Base-by-base conservation (phyloP, 1,139 yeast genomes). In the Debaryomyces sp. region DNA sequence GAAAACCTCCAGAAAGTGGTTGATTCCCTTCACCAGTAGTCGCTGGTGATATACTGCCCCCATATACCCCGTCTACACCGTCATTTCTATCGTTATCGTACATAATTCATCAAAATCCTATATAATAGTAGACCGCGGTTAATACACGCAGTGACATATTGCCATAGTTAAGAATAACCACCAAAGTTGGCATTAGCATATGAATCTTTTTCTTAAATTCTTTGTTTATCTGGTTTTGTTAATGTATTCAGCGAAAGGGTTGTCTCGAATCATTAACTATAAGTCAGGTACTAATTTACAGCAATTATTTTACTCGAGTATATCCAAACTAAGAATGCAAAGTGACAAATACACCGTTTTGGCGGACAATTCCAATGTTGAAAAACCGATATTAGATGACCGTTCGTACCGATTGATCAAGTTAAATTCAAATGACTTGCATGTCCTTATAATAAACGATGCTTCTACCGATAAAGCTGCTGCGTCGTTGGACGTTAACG, bases 401-500 rank as follows among this genome's bases (percentile, higher is more conserved):
- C 76, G 97, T 48, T 66, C 75, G 30, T 94, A 94, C 64, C 77
- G 92, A 32, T 73, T 85, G 46, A 70, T 94, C 55, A 73, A 78
- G 51, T 76, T 94, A 40, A 58, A 61, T 15, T 68, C 80, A 6
- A 94, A 94, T 63, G 78, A 82, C 10, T 73, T 94, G 40, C 84
- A 82, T 47, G 97, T 87, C 0, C 70, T 94, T 46, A 66, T 94
- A 50, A 89, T 94, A 50, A 86, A 86, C 54, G 98, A 94, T 60
- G 82, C 91, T 0, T 75, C 82, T n/a, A 80, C 97, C 12, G 98
- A 92, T 64, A 88, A 89, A 67, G 81, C 97, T 0, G 96, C 97
- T 0, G 98, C 98, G 1, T 87, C 98, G 0, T 70, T 94, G 50
- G 97, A 90, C 62, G 98, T 94, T 30, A 84, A 89, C 59, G 94